phyloP scores from a whole-genome alignment of 2,329 filamentous ascomycete genomes.

The Karstenula rhodostoma region DNA sequence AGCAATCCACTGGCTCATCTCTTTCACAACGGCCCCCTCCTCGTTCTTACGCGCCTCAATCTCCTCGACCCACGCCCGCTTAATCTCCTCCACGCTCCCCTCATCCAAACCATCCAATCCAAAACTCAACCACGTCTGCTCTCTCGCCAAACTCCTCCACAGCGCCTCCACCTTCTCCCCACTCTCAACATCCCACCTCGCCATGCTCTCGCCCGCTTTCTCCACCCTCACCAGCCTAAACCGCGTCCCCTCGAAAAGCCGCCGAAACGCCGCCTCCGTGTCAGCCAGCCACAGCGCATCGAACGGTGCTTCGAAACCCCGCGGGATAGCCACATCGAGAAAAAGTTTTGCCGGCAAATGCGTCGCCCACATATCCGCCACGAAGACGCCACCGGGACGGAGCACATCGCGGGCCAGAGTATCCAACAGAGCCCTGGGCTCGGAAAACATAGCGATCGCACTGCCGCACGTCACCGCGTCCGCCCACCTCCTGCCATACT shows the following conservation, averaged over 20 bases:
- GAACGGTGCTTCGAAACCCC: conserved; percentile 7
- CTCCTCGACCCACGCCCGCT: conserved; percentile 7
- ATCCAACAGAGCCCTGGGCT: neutral
- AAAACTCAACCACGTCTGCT: conserved; percentile 13
- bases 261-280: neutral
- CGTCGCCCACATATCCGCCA: conserved; percentile 9
- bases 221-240: neutral
- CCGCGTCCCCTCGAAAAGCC: conserved; percentile 4
- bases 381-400: conserved; percentile 14
- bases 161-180: conserved; percentile 7
- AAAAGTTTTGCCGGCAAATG: conserved; percentile 14
- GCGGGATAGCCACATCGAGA: conserved; percentile 13
- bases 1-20: conserved; percentile 8
- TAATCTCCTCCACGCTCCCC: conserved; percentile 1
- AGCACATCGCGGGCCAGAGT: conserved; percentile 4
- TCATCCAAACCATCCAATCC: conserved; percentile 4
- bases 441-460: conserved; percentile 12
- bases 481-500: neutral
- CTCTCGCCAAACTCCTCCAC: conserved; percentile 7
- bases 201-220: neutral
- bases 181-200: conserved; percentile 7
- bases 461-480: conserved; percentile 16
- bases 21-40: conserved; percentile 1
- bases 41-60: neutral
- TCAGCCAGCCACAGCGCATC: conserved; percentile 8